A percentile compares a stretch with the other conserved stretches of the same genome.
These are phyloP conservation scores for Willaertia magna DNA, from an alignment of 208 protist species.

Conservation along the genomic window DNA sequence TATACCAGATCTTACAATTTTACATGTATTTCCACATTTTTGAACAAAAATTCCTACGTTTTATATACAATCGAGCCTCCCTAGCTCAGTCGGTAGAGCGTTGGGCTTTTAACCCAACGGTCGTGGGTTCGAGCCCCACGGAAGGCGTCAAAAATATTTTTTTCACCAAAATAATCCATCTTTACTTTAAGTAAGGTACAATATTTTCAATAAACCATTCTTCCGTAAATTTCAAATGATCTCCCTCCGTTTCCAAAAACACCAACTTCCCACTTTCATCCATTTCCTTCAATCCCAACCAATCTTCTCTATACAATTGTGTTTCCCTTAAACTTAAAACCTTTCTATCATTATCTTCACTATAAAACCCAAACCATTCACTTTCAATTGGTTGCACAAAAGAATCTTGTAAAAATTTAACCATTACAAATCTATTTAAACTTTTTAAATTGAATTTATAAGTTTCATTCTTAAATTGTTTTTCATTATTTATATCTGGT, in stretches of 20 bases:
- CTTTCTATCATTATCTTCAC: slow-evolving; percentile 5
- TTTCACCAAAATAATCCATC: too few species aligned
- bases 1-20: too few species aligned
- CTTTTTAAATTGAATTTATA: slow-evolving; percentile 29
- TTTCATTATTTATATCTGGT: slow-evolving; percentile 41
- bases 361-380: slow-evolving; percentile 44
- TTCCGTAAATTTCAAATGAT: slow-evolving; percentile 25
- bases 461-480: slow-evolving; percentile 18
- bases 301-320: slow-evolving; percentile 32
- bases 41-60: too few species aligned
- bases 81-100: too few species aligned
- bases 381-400: slow-evolving; percentile 19
- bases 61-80: too few species aligned
- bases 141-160: too few species aligned
- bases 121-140: too few species aligned
- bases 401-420: slow-evolving; percentile 23
- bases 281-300: slow-evolving; percentile 30
- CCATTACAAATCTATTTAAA: slow-evolving; percentile 31
- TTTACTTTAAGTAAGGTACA: background rate
- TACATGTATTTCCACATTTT: too few species aligned
- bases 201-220: slow-evolving; percentile 30
- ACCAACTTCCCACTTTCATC: slow-evolving; percentile 18
- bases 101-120: too few species aligned
- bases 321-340: slow-evolving; percentile 27
- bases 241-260: slow-evolving; percentile 20